Evolutionary conservation across 2,329 filamentous ascomycete species (phyloP), one percentile per base, ranked within the genome.

Genomic region (Fusarium paranaense): DNA sequence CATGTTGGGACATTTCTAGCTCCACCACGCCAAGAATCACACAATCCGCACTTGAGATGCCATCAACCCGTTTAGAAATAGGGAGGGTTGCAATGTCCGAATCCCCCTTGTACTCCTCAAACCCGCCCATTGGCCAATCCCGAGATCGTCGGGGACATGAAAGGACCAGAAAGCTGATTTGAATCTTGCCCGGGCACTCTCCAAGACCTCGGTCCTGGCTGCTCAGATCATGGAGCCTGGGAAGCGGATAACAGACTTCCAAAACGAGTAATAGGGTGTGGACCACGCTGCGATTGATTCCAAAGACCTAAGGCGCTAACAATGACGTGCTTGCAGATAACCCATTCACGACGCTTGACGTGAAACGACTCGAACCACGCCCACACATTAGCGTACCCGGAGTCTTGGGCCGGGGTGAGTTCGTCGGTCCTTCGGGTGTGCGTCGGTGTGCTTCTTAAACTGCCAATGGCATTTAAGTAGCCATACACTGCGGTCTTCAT

Each of bases 21-120:
- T 27, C 58, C 37, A 38, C 22, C 25, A 16, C 50, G 62, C 62
- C 62, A 56, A 65, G 62, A 38, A 65, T 65, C 62, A 65, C 62
- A 65, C 54, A 40, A 65, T 65, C 54, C 20, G 38, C 38, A 47
- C 37, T 50, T 14, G 20, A 27, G 37, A 65, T 65, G 54, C 62
- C 62, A 60, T 65, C 62, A 65, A 30, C 14, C 25, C 25, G 16
- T 37, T 16, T 11, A 22, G 30, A 38, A 25, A 33, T 58, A 8
- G 22, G 25, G 47, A 63, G 47, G 61, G 61, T 63, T 63, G 7
- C 47, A 56, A 38, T 32, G 2, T 22, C 27, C 50, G 30, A 56
- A 5, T 6, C 50, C 18, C 16, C 20, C 42, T 45, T 45, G 20
- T 25, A 45, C 10, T 3, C 7, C 9, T 14, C 40, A 45, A 22